phyloP scores from a whole-genome alignment of 257 asterid genomes.

The Solanum sitiens region DNA sequence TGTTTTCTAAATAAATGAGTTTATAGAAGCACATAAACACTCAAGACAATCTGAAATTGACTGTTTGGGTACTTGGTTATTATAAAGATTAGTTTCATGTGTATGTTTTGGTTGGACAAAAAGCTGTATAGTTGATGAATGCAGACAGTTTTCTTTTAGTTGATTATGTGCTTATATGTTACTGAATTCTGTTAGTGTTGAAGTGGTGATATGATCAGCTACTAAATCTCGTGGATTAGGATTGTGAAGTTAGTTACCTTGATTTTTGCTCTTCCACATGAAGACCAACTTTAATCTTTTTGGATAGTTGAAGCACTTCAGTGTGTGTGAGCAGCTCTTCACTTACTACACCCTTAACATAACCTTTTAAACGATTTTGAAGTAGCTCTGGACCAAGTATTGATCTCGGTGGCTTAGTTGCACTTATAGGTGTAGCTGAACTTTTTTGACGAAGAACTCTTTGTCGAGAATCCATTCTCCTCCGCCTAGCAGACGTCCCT shows the following conservation, averaged over 20 bases:
- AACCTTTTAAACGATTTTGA: slow-evolving; percentile 54
- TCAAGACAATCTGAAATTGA: background rate
- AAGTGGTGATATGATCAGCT: background rate
- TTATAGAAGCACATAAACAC: background rate
- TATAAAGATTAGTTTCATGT: background rate
- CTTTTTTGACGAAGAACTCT: slow-evolving; percentile 12
- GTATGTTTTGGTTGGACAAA: background rate
- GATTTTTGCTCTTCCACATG: slow-evolving; percentile 57
- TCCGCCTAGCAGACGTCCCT: slow-evolving; percentile 67
- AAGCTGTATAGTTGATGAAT: background rate
- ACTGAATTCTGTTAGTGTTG: background rate
- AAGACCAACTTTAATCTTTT: slow-evolving; percentile 59
- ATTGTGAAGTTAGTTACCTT: slow-evolving; percentile 15
- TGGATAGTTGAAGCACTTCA: slow-evolving; percentile 72
- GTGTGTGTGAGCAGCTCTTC: slow-evolving; percentile 71
- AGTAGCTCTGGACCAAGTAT: slow-evolving; percentile 40
- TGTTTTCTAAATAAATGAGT: background rate
- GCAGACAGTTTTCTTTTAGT: background rate
- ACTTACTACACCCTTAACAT: slow-evolving; percentile 51
- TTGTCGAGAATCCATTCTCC: slow-evolving; percentile 48
- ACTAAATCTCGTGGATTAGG: background rate
- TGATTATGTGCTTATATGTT: background rate
- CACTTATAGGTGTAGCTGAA: slow-evolving; percentile 8
- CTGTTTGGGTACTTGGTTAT: background rate
- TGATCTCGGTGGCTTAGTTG: slow-evolving; percentile 28